phyloP scores from a whole-genome alignment of 2,329 filamentous ascomycete genomes.

The Xylaria sp. region DNA sequence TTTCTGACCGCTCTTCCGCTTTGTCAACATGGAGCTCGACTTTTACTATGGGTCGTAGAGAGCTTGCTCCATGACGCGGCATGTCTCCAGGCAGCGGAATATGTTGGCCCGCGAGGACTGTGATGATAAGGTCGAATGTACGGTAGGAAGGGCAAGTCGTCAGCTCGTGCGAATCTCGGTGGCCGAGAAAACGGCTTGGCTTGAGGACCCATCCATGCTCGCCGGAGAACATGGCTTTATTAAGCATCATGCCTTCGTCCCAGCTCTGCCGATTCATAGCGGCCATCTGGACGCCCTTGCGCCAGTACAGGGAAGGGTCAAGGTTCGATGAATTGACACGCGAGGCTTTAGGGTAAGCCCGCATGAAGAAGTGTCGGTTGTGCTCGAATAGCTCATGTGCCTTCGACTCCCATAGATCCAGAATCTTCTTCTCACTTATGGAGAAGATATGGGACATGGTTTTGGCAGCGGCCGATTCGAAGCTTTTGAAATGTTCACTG shows the following conservation, averaged over 20 bases:
- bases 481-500: conserved; percentile 72
- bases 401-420: conserved; percentile 51
- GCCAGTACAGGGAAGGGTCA: conserved; percentile 87
- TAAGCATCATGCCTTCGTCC: conserved; percentile 92
- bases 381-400: conserved; percentile 76
- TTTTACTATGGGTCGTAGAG: conserved; percentile 68
- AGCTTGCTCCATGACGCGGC: conserved; percentile 45
- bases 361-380: conserved; percentile 83
- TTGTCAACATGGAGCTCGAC: conserved; percentile 77
- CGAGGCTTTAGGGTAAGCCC: conserved; percentile 77
- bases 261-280: conserved; percentile 97
- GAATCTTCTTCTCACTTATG: conserved; percentile 75
- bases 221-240: conserved; percentile 93
- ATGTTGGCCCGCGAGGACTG: conserved; percentile 70
- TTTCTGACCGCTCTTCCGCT: conserved; percentile 34
- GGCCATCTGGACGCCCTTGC: conserved; percentile 93
- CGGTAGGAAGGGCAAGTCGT: conserved; percentile 43
- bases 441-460: conserved; percentile 73
- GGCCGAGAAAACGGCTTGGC: conserved; percentile 63
- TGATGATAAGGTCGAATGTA: conserved; percentile 63
- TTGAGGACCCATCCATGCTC: conserved; percentile 83
- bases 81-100: conserved; percentile 53
- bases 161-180: conserved; percentile 37
- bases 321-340: conserved; percentile 89
- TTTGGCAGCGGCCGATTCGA: conserved; percentile 59